phyloP scores from a whole-genome alignment of 371 early-diverging fungal genomes.

The Mucor indicus region DNA sequence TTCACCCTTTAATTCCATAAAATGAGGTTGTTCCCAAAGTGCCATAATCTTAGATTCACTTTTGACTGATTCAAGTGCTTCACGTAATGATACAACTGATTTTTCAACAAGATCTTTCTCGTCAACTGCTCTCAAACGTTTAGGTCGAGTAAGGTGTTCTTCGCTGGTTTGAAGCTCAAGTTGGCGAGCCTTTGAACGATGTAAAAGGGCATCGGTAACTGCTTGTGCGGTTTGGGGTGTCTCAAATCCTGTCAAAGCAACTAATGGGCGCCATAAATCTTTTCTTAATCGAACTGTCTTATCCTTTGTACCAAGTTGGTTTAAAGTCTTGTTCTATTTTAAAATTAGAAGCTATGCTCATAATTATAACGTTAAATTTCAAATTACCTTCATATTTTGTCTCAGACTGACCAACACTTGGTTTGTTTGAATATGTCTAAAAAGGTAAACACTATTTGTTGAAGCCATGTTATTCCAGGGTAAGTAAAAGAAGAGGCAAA shows the following conservation, averaged over 20 bases:
- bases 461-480: conserved; percentile 2
- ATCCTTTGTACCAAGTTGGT: conserved; percentile 21
- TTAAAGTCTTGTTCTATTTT: conserved; percentile 41
- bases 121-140: conserved; percentile 41
- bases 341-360: no score
- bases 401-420: conserved; percentile 55
- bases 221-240: conserved; percentile 51
- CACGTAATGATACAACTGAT: conserved; percentile 37
- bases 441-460: conserved; percentile 47
- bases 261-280: conserved; percentile 61
- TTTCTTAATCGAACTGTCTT: conserved; percentile 53
- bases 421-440: conserved; percentile 60
- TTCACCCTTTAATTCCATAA: conserved; percentile 39
- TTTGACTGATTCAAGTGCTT: conserved; percentile 34
- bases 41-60: conserved; percentile 29
- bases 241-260: conserved; percentile 53
- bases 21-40: conserved; percentile 48
- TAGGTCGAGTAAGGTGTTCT: conserved; percentile 43
- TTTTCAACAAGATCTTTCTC: conserved; percentile 40
- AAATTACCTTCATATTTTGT: conserved; percentile 36
- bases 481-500: conserved; percentile 6
- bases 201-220: conserved; percentile 57
- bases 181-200: conserved; percentile 40
- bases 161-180: conserved; percentile 28
- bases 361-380: not conserved